Percentiles rank a stretch among this genome's conserved stretches.
These are phyloP conservation scores for Stygiomarasmius scandens DNA, from an alignment of 1,284 basidiomycete genomes.

Conservation along the genomic window DNA sequence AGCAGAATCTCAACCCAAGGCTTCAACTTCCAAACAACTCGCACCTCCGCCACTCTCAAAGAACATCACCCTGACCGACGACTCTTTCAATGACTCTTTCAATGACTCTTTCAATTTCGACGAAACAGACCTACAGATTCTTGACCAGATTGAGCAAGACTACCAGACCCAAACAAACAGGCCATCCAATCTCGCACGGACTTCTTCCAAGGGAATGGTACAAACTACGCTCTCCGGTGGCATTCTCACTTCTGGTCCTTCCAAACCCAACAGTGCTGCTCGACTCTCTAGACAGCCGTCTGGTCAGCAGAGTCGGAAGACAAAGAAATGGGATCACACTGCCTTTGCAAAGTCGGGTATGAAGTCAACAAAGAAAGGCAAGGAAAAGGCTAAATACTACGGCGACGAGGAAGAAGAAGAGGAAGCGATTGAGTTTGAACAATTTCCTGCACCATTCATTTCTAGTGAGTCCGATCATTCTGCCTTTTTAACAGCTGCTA, in stretches of 20 bases:
- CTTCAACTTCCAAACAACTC: slow-evolving; percentile 14
- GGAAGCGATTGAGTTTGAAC: slow-evolving; percentile 71
- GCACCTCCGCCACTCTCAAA: slow-evolving; percentile 9
- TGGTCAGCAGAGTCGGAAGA: slow-evolving; percentile 59
- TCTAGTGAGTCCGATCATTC: slow-evolving; percentile 46
- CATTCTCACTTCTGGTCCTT: slow-evolving; percentile 38
- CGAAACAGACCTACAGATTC: slow-evolving; percentile 50
- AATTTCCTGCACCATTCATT: slow-evolving; percentile 78
- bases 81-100: slow-evolving; percentile 4
- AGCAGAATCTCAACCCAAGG: slow-evolving; percentile 33
- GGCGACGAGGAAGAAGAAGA: slow-evolving; percentile 52
- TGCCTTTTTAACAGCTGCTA: slow-evolving; percentile 4
- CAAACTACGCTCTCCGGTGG: slow-evolving; percentile 73
- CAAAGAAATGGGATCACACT: slow-evolving; percentile 87
- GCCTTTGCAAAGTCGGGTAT: slow-evolving; percentile 78
- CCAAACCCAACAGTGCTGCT: slow-evolving; percentile 34
- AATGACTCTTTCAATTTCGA: slow-evolving; percentile 41
- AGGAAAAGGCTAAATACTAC: slow-evolving; percentile 41
- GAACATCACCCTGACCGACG: not conserved
- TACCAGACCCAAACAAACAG: slow-evolving; percentile 48
- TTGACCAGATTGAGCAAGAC: slow-evolving; percentile 55
- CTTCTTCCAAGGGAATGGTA: slow-evolving; percentile 40
- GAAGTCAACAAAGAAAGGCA: slow-evolving; percentile 51
- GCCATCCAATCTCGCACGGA: slow-evolving; percentile 24
- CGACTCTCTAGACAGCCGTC: slow-evolving; percentile 44